A percentile compares a stretch with the other conserved stretches of the same genome.
Evolutionary conservation across 257 asterid species (phyloP).

Genomic region (Solanum peruvianum): DNA sequence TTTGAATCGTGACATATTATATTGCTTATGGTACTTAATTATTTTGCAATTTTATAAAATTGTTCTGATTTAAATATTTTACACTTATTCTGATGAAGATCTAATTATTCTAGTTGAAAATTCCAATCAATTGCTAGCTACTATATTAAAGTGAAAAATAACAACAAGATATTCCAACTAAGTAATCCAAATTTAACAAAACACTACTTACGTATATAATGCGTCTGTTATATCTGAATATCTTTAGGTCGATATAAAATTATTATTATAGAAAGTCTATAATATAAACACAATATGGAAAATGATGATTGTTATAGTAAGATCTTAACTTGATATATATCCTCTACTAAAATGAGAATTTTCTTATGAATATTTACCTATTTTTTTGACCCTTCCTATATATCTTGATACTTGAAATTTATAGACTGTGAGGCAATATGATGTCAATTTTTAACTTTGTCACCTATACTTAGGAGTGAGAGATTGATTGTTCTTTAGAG

Average conservation of each 20-base stretch:
- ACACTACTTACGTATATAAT: background rate
- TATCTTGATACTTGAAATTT: background rate
- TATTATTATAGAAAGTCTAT: background rate
- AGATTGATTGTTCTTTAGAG: background rate
- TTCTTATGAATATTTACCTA: background rate
- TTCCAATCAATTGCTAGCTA: background rate
- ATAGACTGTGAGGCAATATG: too few relatives aligned
- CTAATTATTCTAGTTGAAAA: background rate
- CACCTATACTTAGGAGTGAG: background rate
- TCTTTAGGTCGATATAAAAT: background rate
- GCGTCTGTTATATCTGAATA: background rate
- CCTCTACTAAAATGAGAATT: background rate
- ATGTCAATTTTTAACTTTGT: background rate
- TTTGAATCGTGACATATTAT: background rate
- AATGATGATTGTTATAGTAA: too few relatives aligned
- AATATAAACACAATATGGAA: background rate
- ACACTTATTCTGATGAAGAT: background rate
- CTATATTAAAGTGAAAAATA: background rate
- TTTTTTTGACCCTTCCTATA: background rate
- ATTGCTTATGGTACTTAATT: background rate
- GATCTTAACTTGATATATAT: background rate
- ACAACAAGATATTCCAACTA: background rate
- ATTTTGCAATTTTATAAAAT: background rate
- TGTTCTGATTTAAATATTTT: background rate
- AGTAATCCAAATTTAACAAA: background rate